These are phyloP conservation scores for Nakaseomyces glabratus DNA, from an alignment of 1,139 yeast species.

Conservation along the genomic window DNA sequence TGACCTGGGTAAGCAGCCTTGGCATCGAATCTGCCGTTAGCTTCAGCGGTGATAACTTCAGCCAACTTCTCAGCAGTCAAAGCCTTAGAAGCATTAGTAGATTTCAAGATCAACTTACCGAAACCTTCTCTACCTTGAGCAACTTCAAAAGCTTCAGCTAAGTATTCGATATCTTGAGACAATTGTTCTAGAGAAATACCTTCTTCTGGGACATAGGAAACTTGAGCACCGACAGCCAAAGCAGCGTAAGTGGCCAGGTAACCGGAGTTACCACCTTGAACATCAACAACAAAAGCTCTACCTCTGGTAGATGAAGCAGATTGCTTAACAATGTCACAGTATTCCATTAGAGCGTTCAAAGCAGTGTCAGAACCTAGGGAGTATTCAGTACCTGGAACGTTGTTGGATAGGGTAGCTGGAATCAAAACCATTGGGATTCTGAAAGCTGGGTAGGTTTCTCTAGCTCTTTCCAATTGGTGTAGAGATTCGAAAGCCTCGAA, in stretches of 20 bases:
- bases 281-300: constrained; percentile 91
- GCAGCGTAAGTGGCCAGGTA: constrained; percentile 83
- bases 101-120: constrained; percentile 63
- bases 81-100: constrained; percentile 61
- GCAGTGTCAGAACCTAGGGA: constrained; percentile 90
- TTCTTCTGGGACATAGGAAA: constrained; percentile 88
- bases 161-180: constrained; percentile 64
- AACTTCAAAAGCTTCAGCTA: constrained; percentile 57
- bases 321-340: constrained; percentile 93
- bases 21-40: constrained; percentile 60
- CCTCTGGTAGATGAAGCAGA: constrained; percentile 92
- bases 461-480: constrained; percentile 66
- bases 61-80: constrained; percentile 60
- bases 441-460: constrained; percentile 74
- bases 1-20: constrained; percentile 77
- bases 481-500: constrained; percentile 86
- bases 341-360: constrained; percentile 76
- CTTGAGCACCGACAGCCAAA: constrained; percentile 87
- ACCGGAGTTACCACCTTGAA: constrained; percentile 96
- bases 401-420: constrained; percentile 96
- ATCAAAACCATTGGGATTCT: constrained; percentile 85
- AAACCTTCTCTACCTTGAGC: constrained; percentile 72
- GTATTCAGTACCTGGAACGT: constrained; percentile 93
- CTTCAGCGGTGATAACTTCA: constrained; percentile 56
- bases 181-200: constrained; percentile 65